phyloP scores from a whole-genome alignment of 495 filamentous ascomycete genomes.

The Penicillium dipodomyicola region DNA sequence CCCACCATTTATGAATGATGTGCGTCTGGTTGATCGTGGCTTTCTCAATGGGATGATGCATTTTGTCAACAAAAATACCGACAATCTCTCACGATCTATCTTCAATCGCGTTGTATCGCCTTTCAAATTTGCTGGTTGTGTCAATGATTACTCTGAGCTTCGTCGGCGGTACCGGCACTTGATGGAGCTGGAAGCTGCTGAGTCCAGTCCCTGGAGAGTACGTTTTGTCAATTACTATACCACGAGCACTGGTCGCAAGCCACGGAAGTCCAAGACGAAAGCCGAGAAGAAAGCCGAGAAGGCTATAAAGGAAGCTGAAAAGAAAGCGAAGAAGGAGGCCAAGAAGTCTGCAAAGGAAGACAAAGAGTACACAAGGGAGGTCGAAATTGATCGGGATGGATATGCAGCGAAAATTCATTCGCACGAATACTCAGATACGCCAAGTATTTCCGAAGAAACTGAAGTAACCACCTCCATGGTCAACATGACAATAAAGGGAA shows the following conservation, averaged over 20 bases:
- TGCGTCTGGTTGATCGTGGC: constrained; percentile 58
- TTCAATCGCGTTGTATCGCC: constrained; percentile 74
- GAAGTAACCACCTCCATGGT: not conserved
- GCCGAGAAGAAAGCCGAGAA: constrained; percentile 3
- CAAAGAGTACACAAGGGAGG: not conserved
- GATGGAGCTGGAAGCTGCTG: constrained; percentile 61
- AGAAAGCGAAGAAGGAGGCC: constrained; percentile 6
- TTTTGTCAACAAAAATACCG: constrained; percentile 77
- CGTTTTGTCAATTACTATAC: constrained; percentile 93
- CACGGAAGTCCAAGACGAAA: constrained; percentile 17
- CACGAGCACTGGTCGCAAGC: constrained; percentile 61
- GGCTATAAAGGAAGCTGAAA: not conserved
- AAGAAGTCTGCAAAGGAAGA: constrained; percentile 3
- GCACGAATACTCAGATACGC: not conserved
- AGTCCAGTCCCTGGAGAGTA: constrained; percentile 46
- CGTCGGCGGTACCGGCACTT: constrained; percentile 66
- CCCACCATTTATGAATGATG: constrained; percentile 71
- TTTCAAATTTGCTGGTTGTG: constrained; percentile 74
- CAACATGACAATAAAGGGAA: not conserved
- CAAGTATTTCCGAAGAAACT: not conserved
- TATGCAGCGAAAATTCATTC: not conserved
- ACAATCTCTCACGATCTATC: constrained; percentile 65
- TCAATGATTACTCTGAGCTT: constrained; percentile 73
- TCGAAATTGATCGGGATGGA: not conserved
- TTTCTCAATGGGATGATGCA: constrained; percentile 66